Base-by-base conservation (phyloP, 1,284 basidiomycete genomes). In the Sanghuangporus weigelae region DNA sequence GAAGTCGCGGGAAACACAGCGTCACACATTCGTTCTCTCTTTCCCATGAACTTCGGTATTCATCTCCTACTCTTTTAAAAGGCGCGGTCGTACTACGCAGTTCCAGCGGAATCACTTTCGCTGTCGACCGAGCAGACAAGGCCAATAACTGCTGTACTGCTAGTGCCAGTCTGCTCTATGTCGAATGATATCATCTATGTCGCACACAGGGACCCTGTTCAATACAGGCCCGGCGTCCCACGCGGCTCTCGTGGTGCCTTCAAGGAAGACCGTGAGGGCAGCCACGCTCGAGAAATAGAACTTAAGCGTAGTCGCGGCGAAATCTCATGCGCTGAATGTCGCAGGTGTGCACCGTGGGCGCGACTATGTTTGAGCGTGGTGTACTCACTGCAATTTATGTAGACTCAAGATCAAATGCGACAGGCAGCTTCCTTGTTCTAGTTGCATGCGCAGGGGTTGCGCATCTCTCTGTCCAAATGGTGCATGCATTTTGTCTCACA, bases 361-460 rank as follows among this genome's bases (percentile, higher is more conserved):
- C 38, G 23, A 7, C 44, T 49, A 12, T n/a, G 19, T 11, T 19
- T 14, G 50, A 36, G 23, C 31, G 40, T 48, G 51, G 19, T 42
- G n/a, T 19, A 5, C 26, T 56, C n/a, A 49, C 35, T 16, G 38
- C 21, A 23, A 36, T 54, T 35, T 54, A 14, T 54, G 16, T 26
- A 65, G 65, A 19, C 63, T 67, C 23, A 67, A 67, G 57, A 62
- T 67, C 51, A 67, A 67, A 42, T 67, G 65, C 57, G 65, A 67
- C 65, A 64, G 60, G 40, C 64, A 64, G 42, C 56, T 67, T 35
- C 65, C 65, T 19, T 67, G 65, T 51, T 67, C 65, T 14, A 64
- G 63, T 36, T 67, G 65, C 53, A 36, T 39, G 54, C 63, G 63
- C n/a, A 49, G 65, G 42, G 65, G 65, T 19, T 67, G 65, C 49